Evolutionary conservation across 192 early-diverging fungal species (phyloP).

Genomic region (Backusella australiensis): DNA sequence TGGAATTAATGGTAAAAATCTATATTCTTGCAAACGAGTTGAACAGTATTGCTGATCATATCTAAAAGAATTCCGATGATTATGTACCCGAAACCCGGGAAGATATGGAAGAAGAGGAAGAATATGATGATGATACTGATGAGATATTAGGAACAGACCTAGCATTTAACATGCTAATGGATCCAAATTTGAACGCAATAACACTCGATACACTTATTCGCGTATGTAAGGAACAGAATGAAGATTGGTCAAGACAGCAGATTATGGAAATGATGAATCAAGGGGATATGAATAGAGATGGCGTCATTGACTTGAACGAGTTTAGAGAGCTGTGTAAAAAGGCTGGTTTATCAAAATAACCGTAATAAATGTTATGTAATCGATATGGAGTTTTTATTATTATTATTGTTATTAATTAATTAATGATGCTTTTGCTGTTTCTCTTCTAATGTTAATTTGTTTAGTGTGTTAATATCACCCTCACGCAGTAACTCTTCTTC

Average conservation of each 20-base stretch:
- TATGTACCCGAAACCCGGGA: background rate
- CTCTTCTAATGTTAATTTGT: slow-evolving; percentile 27
- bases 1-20: slow-evolving; percentile 5
- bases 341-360: background rate
- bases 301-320: slow-evolving; percentile 32
- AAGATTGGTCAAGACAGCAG: slow-evolving; percentile 3
- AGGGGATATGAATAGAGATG: slow-evolving; percentile 31
- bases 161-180: background rate
- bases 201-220: background rate
- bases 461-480: slow-evolving; percentile 43
- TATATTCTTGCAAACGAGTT: background rate
- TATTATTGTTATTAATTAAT: background rate
- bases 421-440: slow-evolving; percentile 28
- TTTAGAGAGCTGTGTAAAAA: slow-evolving; percentile 20
- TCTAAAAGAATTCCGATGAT: background rate
- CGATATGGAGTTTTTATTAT: no score
- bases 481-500: slow-evolving; percentile 40
- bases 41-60: background rate
- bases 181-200: background rate
- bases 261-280: slow-evolving; percentile 27
- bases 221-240: slow-evolving; percentile 1
- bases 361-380: background rate
- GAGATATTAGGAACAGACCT: background rate
- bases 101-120: background rate
- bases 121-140: background rate